Evolutionary conservation across 2,329 filamentous ascomycete species (phyloP).

Genomic region (Ceratocystis eucalypticola): DNA sequence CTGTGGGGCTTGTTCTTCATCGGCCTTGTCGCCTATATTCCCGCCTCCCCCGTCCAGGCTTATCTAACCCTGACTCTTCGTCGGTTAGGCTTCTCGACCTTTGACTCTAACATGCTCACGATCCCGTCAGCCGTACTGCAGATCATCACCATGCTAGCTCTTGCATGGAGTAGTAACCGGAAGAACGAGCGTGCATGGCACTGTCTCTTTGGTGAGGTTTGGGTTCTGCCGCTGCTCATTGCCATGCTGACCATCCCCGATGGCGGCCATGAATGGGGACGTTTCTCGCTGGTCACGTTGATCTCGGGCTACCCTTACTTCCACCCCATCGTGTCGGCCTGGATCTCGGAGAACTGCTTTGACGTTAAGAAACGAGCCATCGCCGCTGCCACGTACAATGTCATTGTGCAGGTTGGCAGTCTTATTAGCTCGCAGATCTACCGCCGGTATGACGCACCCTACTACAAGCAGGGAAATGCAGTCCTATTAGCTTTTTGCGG

Average conservation of each 20-base stretch:
- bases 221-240: conserved; percentile 27
- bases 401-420: conserved; percentile 34
- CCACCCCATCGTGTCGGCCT: conserved; percentile 36
- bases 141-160: conserved; percentile 20
- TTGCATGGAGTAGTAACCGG: conserved; percentile 26
- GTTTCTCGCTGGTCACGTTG: conserved; percentile 25
- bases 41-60: conserved; percentile 22
- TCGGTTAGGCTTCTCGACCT: conserved; percentile 28
- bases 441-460: conserved; percentile 33
- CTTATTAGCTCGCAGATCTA: conserved; percentile 37
- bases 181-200: conserved; percentile 25
- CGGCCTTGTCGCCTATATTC: conserved; percentile 21
- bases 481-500: conserved; percentile 22
- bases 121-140: conserved; percentile 30
- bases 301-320: conserved; percentile 27
- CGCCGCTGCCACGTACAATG: conserved; percentile 37
- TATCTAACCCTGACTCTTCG: conserved; percentile 24
- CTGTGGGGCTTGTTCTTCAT: conserved; percentile 40
- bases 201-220: conserved; percentile 26
- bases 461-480: conserved; percentile 34
- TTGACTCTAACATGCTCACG: conserved; percentile 43
- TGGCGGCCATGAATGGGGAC: conserved; percentile 24
- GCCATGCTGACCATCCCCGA: conserved; percentile 25
- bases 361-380: conserved; percentile 49
- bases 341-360: conserved; percentile 45